These are phyloP conservation scores for Pseudogymnoascus sp. DNA, from an alignment of 2,329 filamentous ascomycete species.

Conservation along the genomic window DNA sequence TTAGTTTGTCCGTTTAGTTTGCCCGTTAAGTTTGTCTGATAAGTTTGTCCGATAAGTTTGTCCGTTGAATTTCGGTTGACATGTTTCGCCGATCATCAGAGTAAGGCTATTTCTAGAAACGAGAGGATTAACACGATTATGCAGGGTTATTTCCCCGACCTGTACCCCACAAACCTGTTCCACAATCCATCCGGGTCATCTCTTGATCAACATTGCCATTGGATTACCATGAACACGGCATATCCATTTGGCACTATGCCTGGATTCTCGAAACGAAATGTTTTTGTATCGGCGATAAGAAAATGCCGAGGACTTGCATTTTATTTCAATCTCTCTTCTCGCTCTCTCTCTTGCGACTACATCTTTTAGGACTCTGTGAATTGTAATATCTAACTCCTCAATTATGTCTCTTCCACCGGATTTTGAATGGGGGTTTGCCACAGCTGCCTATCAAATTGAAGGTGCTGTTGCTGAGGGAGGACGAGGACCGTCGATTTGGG, in stretches of 20 bases:
- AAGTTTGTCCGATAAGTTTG: too few relatives aligned
- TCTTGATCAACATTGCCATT: not conserved
- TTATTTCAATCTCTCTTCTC: not conserved
- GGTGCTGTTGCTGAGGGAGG: slow-evolving; percentile 36
- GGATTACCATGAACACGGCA: not conserved
- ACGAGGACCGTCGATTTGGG: slow-evolving; percentile 32
- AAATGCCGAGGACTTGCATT: not conserved
- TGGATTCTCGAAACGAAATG: not conserved
- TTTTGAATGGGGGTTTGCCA: slow-evolving; percentile 36
- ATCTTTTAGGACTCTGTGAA: slow-evolving; percentile 5
- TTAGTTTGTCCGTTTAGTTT: not conserved
- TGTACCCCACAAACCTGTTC: not conserved
- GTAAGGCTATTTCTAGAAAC: not conserved
- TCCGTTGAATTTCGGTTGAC: not conserved
- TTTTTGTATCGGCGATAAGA: slow-evolving; percentile 2
- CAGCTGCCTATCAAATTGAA: slow-evolving; percentile 37
- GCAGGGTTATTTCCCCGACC: not conserved
- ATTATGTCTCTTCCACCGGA: slow-evolving; percentile 26
- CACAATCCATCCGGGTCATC: not conserved
- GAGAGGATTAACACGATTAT: not conserved
- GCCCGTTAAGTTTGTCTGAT: too few relatives aligned
- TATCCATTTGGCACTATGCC: not conserved
- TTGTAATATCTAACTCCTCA: not conserved
- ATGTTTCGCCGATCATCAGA: not conserved
- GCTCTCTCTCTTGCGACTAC: not conserved